Percentiles rank a stretch among this genome's conserved stretches.
Conservation (phyloP, 176 grass and related monocot genomes). For the Aegilops umbellulata region DNA sequence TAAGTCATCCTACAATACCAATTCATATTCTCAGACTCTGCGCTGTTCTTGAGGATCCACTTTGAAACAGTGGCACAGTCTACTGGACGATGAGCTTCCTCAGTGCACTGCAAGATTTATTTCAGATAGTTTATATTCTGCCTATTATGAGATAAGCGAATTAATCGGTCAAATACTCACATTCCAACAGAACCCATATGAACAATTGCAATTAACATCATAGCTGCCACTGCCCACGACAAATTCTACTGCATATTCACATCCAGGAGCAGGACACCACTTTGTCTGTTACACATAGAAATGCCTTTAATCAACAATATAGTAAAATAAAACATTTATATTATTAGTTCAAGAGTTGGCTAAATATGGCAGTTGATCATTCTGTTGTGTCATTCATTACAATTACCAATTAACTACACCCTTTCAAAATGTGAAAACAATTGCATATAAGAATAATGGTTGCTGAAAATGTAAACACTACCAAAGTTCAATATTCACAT, state of each 20-base stretch:
- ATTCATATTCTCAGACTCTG: conserved; percentile 99
- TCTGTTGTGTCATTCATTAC: not conserved
- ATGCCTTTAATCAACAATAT: conserved; percentile 24
- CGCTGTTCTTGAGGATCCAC: conserved; percentile 98
- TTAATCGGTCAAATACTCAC: conserved; percentile 41
- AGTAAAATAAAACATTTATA: not conserved
- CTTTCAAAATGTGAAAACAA: not conserved
- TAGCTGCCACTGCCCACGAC: conserved; percentile 93
- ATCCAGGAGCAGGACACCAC: conserved; percentile 99
- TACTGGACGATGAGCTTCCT: conserved; percentile 98
- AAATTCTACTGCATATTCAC: conserved; percentile 94
- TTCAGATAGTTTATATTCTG: conserved; percentile 17
- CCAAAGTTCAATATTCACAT: not conserved
- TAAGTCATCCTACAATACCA: conserved; percentile 50
- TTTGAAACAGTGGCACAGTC: conserved; percentile 95
- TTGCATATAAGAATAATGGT: not conserved
- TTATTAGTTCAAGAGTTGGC: not conserved
- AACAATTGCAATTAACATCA: conserved; percentile 93
- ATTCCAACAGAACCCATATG: conserved; percentile 94
- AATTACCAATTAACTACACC: conserved; percentile 6
- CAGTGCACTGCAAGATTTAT: conserved; percentile 68
- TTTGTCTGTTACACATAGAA: conserved; percentile 75
- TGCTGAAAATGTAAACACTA: not conserved
- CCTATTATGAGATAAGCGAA: conserved; percentile 9
- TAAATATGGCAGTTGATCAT: conserved; percentile 18